phyloP scores from a whole-genome alignment of 2,329 filamentous ascomycete species.

The Neofusicoccum laricinum region DNA sequence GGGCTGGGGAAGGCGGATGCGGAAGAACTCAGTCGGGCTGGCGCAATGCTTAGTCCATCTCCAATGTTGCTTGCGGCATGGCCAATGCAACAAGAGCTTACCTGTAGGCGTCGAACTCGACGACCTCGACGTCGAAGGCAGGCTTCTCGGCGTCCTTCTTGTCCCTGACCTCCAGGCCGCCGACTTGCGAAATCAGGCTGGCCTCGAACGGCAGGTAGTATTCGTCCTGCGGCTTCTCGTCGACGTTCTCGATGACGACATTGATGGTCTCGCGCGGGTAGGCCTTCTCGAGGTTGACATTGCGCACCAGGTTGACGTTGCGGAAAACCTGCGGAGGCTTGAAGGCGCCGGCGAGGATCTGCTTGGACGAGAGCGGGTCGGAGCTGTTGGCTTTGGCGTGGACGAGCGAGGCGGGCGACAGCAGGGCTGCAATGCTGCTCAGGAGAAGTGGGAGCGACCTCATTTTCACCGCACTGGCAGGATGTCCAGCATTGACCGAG shows the following conservation, averaged over 20 bases:
- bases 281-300: slow-evolving; percentile 88
- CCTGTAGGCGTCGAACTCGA: slow-evolving; percentile 58
- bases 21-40: slow-evolving; percentile 67
- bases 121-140: slow-evolving; percentile 66
- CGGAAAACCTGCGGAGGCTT: slow-evolving; percentile 88
- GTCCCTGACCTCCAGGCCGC: slow-evolving; percentile 87
- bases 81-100: slow-evolving; percentile 22
- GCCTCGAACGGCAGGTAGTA: slow-evolving; percentile 89
- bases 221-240: slow-evolving; percentile 73
- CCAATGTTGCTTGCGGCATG: neutral
- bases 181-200: slow-evolving; percentile 71
- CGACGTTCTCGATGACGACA: slow-evolving; percentile 88
- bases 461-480: slow-evolving; percentile 35
- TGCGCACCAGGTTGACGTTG: slow-evolving; percentile 86
- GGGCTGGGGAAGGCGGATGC: slow-evolving; percentile 72
- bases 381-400: slow-evolving; percentile 58
- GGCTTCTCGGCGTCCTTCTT: slow-evolving; percentile 72
- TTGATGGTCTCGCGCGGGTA: slow-evolving; percentile 90
- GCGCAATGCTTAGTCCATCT: slow-evolving; percentile 37
- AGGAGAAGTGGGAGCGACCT: slow-evolving; percentile 36
- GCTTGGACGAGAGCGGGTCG: slow-evolving; percentile 53
- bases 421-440: slow-evolving; percentile 53
- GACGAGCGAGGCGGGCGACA: slow-evolving; percentile 53
- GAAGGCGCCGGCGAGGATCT: slow-evolving; percentile 57
- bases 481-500: slow-evolving; percentile 30